Percentiles rank a stretch among this genome's conserved stretches.
phyloP scores from a whole-genome alignment of 129 eudicot genomes.

The Dittrichia graveolens region DNA sequence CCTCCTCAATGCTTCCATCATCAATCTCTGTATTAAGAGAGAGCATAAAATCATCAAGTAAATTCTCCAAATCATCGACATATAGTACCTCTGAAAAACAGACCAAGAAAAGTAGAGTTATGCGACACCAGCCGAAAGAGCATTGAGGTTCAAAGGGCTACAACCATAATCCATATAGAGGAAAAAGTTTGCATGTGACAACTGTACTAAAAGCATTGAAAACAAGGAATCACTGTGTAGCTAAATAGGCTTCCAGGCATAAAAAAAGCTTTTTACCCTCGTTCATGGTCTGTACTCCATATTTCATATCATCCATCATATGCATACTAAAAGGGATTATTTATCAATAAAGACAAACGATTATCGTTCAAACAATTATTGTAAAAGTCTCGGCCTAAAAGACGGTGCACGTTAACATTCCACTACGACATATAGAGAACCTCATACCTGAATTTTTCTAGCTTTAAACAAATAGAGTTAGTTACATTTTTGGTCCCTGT shows the following conservation, averaged over 20 bases:
- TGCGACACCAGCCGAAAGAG: not conserved
- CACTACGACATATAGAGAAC: not conserved
- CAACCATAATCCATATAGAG: too few relatives aligned
- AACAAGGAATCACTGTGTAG: not conserved
- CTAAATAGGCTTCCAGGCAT: not conserved
- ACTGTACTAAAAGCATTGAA: too few relatives aligned
- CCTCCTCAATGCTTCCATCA: constrained; percentile 93
- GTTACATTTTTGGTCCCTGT: too few relatives aligned
- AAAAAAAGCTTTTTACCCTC: not conserved
- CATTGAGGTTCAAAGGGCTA: not conserved
- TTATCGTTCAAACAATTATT: not conserved
- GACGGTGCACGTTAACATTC: not conserved
- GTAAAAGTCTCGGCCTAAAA: not conserved
- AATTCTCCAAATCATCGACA: constrained; percentile 69
- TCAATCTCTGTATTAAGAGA: constrained; percentile 66
- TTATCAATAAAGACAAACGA: too few relatives aligned
- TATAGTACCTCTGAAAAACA: constrained; percentile 54
- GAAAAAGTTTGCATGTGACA: too few relatives aligned
- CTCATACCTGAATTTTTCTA: not conserved
- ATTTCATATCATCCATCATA: not conserved
- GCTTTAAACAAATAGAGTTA: not conserved
- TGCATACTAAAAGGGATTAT: too few relatives aligned
- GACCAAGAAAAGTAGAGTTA: not conserved
- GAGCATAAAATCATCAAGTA: constrained; percentile 75
- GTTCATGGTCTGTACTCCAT: not conserved